A percentile compares a stretch with the other conserved stretches of the same genome.
Conservation (phyloP, 176 grass and related monocot species). For the Areca catechu region DNA sequence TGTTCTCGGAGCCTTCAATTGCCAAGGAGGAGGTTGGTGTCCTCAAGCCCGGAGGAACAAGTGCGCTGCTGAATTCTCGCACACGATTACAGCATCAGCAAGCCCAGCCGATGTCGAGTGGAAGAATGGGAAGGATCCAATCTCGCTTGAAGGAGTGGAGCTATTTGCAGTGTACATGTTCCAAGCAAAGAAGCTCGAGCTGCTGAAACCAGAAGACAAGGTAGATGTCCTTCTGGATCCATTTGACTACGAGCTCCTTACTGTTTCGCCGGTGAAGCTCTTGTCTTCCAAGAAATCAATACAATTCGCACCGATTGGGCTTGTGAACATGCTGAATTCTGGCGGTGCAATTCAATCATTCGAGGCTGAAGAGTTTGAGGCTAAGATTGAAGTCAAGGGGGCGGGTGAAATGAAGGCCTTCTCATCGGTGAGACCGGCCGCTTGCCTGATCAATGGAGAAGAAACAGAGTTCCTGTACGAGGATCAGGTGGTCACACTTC, state of each 20-base stretch:
- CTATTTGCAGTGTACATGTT: slow-evolving; percentile 54
- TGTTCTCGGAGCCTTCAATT: slow-evolving; percentile 74
- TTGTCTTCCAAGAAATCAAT: background rate
- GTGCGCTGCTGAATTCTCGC: slow-evolving; percentile 41
- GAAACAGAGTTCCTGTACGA: slow-evolving; percentile 35
- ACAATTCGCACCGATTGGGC: slow-evolving; percentile 61
- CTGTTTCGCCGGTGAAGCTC: slow-evolving; percentile 49
- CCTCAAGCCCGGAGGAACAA: slow-evolving; percentile 60
- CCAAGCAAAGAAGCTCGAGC: slow-evolving; percentile 31
- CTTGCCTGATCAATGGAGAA: slow-evolving; percentile 55
- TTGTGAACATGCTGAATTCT: slow-evolving; percentile 81
- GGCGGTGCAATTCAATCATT: slow-evolving; percentile 61
- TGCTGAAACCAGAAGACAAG: slow-evolving; percentile 35
- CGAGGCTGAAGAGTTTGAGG: slow-evolving; percentile 16
- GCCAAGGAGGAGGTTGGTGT: slow-evolving; percentile 96
- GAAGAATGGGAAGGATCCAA: slow-evolving; percentile 24
- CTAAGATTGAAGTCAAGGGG: slow-evolving; percentile 52
- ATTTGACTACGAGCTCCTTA: slow-evolving; percentile 78
- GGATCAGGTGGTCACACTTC: slow-evolving; percentile 38
- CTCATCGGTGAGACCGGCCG: slow-evolving; percentile 44
- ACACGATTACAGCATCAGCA: slow-evolving; percentile 29
- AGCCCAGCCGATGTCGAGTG: slow-evolving; percentile 70
- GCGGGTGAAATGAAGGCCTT: slow-evolving; percentile 50
- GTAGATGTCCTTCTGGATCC: slow-evolving; percentile 53
- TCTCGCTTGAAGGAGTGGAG: slow-evolving; percentile 24